Evolutionary conservation across 1,139 yeast genomes (phyloP).

Genomic region (Tardiomyces blankii): DNA sequence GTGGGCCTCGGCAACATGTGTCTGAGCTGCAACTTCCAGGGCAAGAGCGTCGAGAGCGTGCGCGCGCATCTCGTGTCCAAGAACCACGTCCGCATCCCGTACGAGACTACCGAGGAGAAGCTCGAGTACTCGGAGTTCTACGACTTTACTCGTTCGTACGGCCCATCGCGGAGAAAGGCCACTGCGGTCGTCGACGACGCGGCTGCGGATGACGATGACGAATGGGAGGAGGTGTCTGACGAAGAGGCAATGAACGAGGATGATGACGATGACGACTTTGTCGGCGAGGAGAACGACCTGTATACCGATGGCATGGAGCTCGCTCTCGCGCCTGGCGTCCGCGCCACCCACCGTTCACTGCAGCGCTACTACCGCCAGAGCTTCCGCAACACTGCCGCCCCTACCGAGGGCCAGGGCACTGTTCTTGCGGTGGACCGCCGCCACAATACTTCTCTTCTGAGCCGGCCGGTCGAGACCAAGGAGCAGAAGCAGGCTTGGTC

Average conservation of each 20-base stretch:
- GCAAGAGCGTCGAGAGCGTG: constrained; percentile 71
- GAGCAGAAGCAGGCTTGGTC: constrained; percentile 71
- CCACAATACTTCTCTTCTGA: constrained; percentile 37
- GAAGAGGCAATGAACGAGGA: constrained; percentile 32
- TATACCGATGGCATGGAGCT: constrained; percentile 64
- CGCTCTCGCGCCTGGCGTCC: constrained; percentile 75
- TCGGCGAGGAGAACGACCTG: constrained; percentile 28
- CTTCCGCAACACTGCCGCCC: constrained; percentile 59
- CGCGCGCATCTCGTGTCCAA: constrained; percentile 83
- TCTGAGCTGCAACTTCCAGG: constrained; percentile 73
- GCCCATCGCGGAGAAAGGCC: constrained; percentile 13
- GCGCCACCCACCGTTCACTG: constrained; percentile 83
- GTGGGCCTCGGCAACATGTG: constrained; percentile 83
- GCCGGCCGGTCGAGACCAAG: constrained; percentile 28
- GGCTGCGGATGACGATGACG: constrained; percentile 26
- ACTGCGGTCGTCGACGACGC: constrained; percentile 19
- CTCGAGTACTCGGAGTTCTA: constrained; percentile 73
- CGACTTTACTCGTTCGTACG: constrained; percentile 67
- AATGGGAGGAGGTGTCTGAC: constrained; percentile 34
- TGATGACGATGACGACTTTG: constrained; percentile 40
- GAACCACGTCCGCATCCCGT: constrained; percentile 83
- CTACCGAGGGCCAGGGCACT: constrained; percentile 88
- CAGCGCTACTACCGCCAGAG: constrained; percentile 81
- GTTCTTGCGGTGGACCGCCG: constrained; percentile 88
- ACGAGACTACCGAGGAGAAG: constrained; percentile 73